Evolutionary conservation across 176 grass and related monocot genomes (phyloP), one percentile per base, ranked within the genome.

Genomic region (Chloris gayana): DNA sequence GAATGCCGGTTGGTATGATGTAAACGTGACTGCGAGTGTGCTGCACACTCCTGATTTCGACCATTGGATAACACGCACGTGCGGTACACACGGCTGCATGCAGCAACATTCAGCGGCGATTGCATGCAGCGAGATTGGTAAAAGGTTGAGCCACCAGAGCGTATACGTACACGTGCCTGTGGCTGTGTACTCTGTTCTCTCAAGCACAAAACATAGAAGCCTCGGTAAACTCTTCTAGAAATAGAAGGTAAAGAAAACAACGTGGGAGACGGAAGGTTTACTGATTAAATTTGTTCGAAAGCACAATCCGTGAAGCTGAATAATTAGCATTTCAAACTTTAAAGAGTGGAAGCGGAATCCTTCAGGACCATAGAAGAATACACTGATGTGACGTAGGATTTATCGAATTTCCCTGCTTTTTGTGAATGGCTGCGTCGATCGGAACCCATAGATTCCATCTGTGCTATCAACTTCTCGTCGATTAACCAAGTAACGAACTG

Each of bases 1-100:
- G 75, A 63, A 25, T 22, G 69, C 34, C 68, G 68, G 51, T 78
- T 84, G 69, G 69, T 69, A 32, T 54, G 86, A 84, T 74, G 80
- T 74, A 39, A 39, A 74, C 61, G 61, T 74, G 69, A 66, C 30
- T 60, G 50, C 9, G 60, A 41, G 70, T 62, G 41, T 63, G 42
- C 44, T 32, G 15, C 21, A 66, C 27, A 17, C 30, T 21, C 29
- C 18, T 47, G 14, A 13, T 56, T 33, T 21, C 25, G 65, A 71
- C 22, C 64, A 15, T 24, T 46, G 50, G 10, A 51, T 63, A 63
- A 42, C 45, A 30, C 30, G 76, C 44, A 53, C 34, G 75, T 70
- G 57, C 24, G n/a, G 8, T 33, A 33, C 50, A 34, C 50, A 25
- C 37, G 50, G 15, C 27, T 59, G 64, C 4, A 29, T 61, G 58